Base-by-base conservation (phyloP, 2,329 filamentous ascomycete genomes). In the Paraphoma sp. region DNA sequence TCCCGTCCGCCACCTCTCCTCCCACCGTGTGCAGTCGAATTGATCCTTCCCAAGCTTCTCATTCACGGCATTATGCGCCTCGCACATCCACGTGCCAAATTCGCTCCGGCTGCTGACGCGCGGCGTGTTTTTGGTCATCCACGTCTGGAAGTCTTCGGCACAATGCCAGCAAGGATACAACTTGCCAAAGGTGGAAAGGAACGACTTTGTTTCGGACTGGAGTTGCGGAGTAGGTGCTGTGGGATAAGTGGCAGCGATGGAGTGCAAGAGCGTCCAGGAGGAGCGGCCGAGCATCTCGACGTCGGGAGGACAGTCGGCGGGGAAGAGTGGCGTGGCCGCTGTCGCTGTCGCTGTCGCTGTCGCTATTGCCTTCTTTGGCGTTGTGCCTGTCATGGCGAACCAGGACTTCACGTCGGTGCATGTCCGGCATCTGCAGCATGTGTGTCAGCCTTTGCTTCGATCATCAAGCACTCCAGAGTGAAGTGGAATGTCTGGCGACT, bases 121-220 rank as follows among this genome's bases (percentile, higher is more conserved):
- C 40, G 94, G 88, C 71, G 86, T 85, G 63, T 93, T 90, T 60
- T 84, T 84, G 60, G 82, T 83, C 81, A 98, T 89, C 84, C 94
- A 98, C 0, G 75, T 76, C 75, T 89, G 89, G 76, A 99, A 97
- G 73, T 98, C 94, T 58, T 94, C 90, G 33, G 93, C 95, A 77
- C 95, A 99, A 3, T 90, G 86, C 92, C 93, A 97, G 81, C 95
- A 99, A 4, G 95, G 95, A 73, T 99, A 99, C 17, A 98, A 79
- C 65, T 89, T 90, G 28, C 91, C 88, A 75, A 99, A 96, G 2
- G 93, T 82, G 23, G 82, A 80, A 67, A 99, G 83, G 79, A 99
- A 98, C 49, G 86, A 83, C 53, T 83, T 82, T 66, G 96, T 89
- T 67, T 97, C 90, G 30, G 81, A 80, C 74, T 97, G 92, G 67